phyloP scores from a whole-genome alignment of 2,329 filamentous ascomycete genomes.

The Trichoderma atrobrunneum region DNA sequence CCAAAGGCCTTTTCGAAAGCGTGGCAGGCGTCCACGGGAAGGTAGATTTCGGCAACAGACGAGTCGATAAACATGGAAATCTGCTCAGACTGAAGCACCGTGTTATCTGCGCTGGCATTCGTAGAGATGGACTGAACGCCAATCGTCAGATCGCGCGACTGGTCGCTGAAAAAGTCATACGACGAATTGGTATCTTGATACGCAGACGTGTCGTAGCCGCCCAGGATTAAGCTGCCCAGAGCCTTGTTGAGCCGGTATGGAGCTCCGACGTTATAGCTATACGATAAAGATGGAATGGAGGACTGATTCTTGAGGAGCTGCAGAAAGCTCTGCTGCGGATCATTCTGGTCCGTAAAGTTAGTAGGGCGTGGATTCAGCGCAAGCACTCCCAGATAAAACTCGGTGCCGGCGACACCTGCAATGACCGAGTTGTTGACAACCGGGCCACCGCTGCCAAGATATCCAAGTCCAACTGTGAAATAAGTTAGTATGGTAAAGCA shows the following conservation, averaged over 20 bases:
- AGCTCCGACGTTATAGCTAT: constrained; percentile 20
- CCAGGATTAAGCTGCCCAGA: constrained; percentile 15
- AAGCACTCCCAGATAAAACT: constrained; percentile 19
- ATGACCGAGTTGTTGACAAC: constrained; percentile 20
- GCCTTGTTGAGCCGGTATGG: constrained; percentile 19
- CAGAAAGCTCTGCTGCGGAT: constrained; percentile 20
- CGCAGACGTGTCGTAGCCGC: constrained; percentile 18
- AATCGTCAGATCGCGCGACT: constrained; percentile 18
- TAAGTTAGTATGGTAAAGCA: not conserved
- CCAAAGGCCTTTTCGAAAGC: constrained; percentile 18
- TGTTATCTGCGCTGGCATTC: constrained; percentile 12
- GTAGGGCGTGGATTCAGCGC: constrained; percentile 18
- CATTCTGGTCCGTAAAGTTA: constrained; percentile 19
- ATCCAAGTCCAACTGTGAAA: constrained; percentile 17
- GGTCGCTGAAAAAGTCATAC: constrained; percentile 19
- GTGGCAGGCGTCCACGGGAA: constrained; percentile 15
- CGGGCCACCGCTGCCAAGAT: constrained; percentile 19
- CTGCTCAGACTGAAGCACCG: not conserved
- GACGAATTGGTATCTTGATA: constrained; percentile 7
- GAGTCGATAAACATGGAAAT: constrained; percentile 21
- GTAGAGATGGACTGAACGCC: constrained; percentile 18
- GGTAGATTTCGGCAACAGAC: constrained; percentile 18
- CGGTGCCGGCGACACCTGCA: constrained; percentile 17
- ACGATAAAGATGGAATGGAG: constrained; percentile 16
- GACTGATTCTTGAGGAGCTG: constrained; percentile 20